Conservation (phyloP, 192 early-diverging fungal species). For the Rhizoclosmatium globosum region DNA sequence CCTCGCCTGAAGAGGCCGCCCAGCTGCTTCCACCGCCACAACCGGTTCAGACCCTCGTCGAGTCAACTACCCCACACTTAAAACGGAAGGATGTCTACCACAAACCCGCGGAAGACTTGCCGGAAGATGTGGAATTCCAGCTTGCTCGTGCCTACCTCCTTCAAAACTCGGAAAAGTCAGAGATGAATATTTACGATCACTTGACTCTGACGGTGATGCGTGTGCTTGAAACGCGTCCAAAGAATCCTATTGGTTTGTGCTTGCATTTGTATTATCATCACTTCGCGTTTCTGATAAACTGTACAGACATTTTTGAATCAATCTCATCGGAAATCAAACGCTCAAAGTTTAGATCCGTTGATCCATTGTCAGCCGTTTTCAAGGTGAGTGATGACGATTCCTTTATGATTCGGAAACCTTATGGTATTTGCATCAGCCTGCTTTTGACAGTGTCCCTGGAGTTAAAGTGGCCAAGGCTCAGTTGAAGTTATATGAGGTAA, state of each 20-base stretch:
- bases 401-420: neutral
- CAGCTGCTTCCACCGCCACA: neutral
- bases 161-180: slow-evolving; percentile 49
- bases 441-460: slow-evolving; percentile 29
- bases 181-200: slow-evolving; percentile 60
- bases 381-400: slow-evolving; percentile 33
- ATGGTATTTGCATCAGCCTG: slow-evolving; percentile 26
- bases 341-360: slow-evolving; percentile 46
- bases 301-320: slow-evolving; percentile 52
- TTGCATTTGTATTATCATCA: neutral
- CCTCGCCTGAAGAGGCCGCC: neutral
- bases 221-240: slow-evolving; percentile 53
- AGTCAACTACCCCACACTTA: slow-evolving; percentile 38
- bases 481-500: slow-evolving; percentile 55
- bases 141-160: slow-evolving; percentile 58
- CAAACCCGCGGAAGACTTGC: slow-evolving; percentile 39
- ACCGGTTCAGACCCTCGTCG: slow-evolving; percentile 6
- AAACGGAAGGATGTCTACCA: slow-evolving; percentile 51
- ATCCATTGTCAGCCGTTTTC: slow-evolving; percentile 42
- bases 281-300: neutral
- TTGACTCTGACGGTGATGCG: slow-evolving; percentile 56
- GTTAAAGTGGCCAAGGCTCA: slow-evolving; percentile 43
- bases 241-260: slow-evolving; percentile 54
- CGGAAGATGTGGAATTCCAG: slow-evolving; percentile 57
- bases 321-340: slow-evolving; percentile 55